Conservation (phyloP, 345 rosid species). For the Chamaenerion angustifolium region DNA sequence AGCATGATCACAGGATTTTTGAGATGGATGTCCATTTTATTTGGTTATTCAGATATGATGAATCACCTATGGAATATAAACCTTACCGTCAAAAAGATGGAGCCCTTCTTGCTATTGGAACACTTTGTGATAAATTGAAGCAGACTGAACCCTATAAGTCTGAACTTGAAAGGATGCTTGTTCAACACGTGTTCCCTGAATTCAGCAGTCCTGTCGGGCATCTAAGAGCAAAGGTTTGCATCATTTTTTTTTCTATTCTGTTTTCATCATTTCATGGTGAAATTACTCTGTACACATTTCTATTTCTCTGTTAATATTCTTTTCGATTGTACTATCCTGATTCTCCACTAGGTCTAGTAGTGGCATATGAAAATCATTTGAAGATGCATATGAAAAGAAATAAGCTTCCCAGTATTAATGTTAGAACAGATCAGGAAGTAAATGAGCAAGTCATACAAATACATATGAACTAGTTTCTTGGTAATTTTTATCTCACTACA, state of each 20-base stretch:
- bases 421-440: too few relatives aligned
- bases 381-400: too few relatives aligned
- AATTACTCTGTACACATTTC: too few relatives aligned
- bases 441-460: too few relatives aligned
- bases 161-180: conserved; percentile 85
- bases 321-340: too few relatives aligned
- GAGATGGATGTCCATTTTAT: background rate
- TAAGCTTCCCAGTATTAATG: too few relatives aligned
- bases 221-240: conserved; percentile 87
- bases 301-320: too few relatives aligned
- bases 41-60: conserved; percentile 47
- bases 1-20: too few relatives aligned
- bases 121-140: conserved; percentile 93
- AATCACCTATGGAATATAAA: conserved; percentile 56
- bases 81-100: conserved; percentile 93
- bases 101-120: conserved; percentile 94
- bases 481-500: too few relatives aligned
- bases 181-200: conserved; percentile 96
- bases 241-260: background rate
- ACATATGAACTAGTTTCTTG: too few relatives aligned
- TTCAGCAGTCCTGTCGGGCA: conserved; percentile 88
- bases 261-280: background rate
- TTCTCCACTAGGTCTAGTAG: too few relatives aligned
- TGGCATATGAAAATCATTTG: too few relatives aligned
- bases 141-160: conserved; percentile 90